phyloP scores from a whole-genome alignment of 2,329 filamentous ascomycete genomes.

The Penicillium sclerotiorum region DNA sequence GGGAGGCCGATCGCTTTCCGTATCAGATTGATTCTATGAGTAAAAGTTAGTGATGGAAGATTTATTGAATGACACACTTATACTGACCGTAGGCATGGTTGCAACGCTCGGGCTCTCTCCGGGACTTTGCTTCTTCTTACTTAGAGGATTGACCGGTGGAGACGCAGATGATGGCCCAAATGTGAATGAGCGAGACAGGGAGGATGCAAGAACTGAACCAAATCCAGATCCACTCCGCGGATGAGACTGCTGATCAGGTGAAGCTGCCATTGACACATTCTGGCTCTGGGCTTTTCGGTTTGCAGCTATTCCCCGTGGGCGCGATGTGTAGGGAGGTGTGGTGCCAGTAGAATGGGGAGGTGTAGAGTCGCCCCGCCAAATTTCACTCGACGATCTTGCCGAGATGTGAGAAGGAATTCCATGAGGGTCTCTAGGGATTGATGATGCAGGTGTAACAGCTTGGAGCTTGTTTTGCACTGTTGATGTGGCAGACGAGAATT shows the following conservation, averaged over 20 bases:
- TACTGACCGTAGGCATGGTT: conserved; percentile 33
- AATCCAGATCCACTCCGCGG: conserved; percentile 44
- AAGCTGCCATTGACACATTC: conserved; percentile 43
- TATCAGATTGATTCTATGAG: conserved; percentile 39
- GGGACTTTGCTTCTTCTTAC: conserved; percentile 42
- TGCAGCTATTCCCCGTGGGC: conserved; percentile 41
- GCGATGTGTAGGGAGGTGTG: conserved; percentile 53
- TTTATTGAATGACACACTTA: conserved; percentile 13
- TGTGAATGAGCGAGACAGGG: conserved; percentile 49
- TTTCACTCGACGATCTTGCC: conserved; percentile 54
- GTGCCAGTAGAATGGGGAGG: conserved; percentile 57
- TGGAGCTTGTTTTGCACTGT: conserved; percentile 47
- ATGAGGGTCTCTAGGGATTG: conserved; percentile 36
- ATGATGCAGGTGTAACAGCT: conserved; percentile 38
- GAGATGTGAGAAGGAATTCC: conserved; percentile 47
- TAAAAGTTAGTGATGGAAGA: conserved; percentile 21
- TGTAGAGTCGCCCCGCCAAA: conserved; percentile 53
- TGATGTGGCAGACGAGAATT: conserved; percentile 49
- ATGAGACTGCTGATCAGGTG: conserved; percentile 45
- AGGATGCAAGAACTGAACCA: conserved; percentile 47
- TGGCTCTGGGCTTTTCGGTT: conserved; percentile 48
- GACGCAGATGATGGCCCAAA: conserved; percentile 48
- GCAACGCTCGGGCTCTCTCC: conserved; percentile 38
- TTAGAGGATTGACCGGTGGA: conserved; percentile 37
- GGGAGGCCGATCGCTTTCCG: conserved; percentile 38